A percentile compares a stretch with the other conserved stretches of the same genome.
Conservation (phyloP, 805 yeast genomes). For the Myxozyma sirexii region DNA sequence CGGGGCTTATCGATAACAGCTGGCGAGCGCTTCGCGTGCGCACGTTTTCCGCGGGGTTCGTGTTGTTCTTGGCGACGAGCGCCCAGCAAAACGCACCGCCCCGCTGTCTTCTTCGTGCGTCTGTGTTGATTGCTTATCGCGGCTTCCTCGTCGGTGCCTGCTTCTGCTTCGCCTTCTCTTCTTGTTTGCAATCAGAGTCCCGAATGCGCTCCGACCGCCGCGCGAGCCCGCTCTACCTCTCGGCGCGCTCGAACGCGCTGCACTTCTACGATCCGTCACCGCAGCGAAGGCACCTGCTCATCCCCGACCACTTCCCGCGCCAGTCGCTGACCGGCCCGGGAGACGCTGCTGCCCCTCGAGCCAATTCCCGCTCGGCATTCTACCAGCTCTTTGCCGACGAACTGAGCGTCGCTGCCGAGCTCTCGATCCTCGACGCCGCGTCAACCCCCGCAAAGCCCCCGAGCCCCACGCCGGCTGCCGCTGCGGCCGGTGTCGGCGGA, state of each 20-base stretch:
- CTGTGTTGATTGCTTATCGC: too few relatives aligned
- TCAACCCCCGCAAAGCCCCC: constrained; percentile 19
- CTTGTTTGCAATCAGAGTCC: background rate
- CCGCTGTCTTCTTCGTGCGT: background rate
- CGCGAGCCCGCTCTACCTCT: constrained; percentile 34
- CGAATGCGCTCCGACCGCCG: constrained; percentile 26
- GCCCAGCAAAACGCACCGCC: background rate
- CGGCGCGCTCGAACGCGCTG: constrained; percentile 36
- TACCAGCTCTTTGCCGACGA: constrained; percentile 28
- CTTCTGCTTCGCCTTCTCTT: background rate
- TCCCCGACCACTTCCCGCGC: constrained; percentile 24
- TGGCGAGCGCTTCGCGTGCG: too few relatives aligned
- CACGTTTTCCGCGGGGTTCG: too few relatives aligned
- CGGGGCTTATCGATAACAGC: background rate
- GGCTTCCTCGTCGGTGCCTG: too few relatives aligned
- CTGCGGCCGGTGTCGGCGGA: background rate
- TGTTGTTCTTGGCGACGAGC: too few relatives aligned
- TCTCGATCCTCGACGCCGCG: constrained; percentile 14
- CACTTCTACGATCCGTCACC: constrained; percentile 35
- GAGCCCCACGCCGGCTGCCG: background rate
- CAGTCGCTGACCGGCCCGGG: constrained; percentile 11
- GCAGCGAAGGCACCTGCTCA: constrained; percentile 28
- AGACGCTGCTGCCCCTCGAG: background rate
- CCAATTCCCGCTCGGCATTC: constrained; percentile 20
- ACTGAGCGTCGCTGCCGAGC: constrained; percentile 20